Conservation (phyloP, 306 rosid genomes). For the Biancaea sappan region DNA sequence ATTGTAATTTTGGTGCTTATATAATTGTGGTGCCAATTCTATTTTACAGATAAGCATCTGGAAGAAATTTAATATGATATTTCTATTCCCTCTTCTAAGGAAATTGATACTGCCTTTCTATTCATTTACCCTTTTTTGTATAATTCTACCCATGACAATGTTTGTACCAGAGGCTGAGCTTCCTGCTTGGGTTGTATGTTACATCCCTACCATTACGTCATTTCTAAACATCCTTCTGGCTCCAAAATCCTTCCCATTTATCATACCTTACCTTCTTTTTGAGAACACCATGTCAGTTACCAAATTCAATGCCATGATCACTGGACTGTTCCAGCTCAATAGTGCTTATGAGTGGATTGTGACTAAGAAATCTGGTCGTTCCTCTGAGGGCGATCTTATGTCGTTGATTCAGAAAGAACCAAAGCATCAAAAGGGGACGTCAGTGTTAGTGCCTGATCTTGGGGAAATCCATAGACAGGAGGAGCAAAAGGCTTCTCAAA, state of each 20-base stretch:
- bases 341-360: slow-evolving; percentile 97
- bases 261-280: slow-evolving; percentile 90
- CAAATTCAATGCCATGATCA: slow-evolving; percentile 93
- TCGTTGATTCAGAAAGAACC: slow-evolving; percentile 65
- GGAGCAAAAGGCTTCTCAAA: slow-evolving; percentile 54
- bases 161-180: slow-evolving; percentile 87
- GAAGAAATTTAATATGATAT: slow-evolving; percentile 89
- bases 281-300: slow-evolving; percentile 97
- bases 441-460: slow-evolving; percentile 61
- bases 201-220: slow-evolving; percentile 87
- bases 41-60: slow-evolving; percentile 72
- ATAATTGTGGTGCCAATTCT: neutral
- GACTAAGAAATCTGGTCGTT: slow-evolving; percentile 90
- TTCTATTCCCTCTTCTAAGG: slow-evolving; percentile 82
- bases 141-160: slow-evolving; percentile 96
- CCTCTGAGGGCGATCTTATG: slow-evolving; percentile 84
- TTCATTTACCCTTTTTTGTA: slow-evolving; percentile 88
- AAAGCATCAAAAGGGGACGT: slow-evolving; percentile 71
- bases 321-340: slow-evolving; percentile 87
- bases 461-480: slow-evolving; percentile 56
- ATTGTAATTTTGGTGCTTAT: slow-evolving; percentile 28
- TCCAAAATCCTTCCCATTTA: slow-evolving; percentile 88
- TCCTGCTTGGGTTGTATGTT: slow-evolving; percentile 90
- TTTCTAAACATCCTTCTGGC: slow-evolving; percentile 92
- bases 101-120: slow-evolving; percentile 86